These are phyloP conservation scores for Xylaria digitata DNA, from an alignment of 2,329 filamentous ascomycete genomes.

Conservation along the genomic window DNA sequence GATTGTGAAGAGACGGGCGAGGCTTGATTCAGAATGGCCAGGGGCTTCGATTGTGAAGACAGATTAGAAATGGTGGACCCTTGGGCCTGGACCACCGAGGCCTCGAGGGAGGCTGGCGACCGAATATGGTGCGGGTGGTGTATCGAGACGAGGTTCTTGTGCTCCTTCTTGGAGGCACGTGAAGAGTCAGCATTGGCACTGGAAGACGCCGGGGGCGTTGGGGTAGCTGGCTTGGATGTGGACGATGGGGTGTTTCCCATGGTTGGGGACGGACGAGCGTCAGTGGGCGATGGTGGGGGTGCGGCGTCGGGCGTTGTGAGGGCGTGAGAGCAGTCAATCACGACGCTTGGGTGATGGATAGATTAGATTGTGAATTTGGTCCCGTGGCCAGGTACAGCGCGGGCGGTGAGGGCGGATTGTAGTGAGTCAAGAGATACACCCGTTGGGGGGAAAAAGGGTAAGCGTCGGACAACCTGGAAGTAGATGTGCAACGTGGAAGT, in stretches of 20 bases:
- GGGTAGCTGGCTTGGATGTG: conserved; percentile 49
- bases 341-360: conserved; percentile 11
- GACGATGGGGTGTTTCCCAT: conserved; percentile 61
- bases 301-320: conserved; percentile 32
- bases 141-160: conserved; percentile 66
- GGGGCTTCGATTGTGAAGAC: conserved; percentile 61
- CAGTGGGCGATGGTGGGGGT: conserved; percentile 31
- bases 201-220: conserved; percentile 45
- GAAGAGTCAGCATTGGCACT: conserved; percentile 49
- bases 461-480: conserved; percentile 19
- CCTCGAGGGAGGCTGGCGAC: conserved; percentile 70
- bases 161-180: conserved; percentile 55
- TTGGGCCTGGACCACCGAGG: conserved; percentile 69
- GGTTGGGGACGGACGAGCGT: conserved; percentile 38
- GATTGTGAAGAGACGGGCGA: conserved; percentile 53
- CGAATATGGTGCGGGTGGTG: conserved; percentile 61
- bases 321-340: conserved; percentile 32
- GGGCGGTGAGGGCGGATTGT: conserved; percentile 33
- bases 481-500: conserved; percentile 38
- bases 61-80: conserved; percentile 64
- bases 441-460: conserved; percentile 12
- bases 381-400: conserved; percentile 32
- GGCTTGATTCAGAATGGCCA: conserved; percentile 62
- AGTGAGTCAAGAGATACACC: conserved; percentile 26
- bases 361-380: conserved; percentile 32